Conservation (phyloP, 2,329 filamentous ascomycete species). For the Tolypocladium inflatum region DNA sequence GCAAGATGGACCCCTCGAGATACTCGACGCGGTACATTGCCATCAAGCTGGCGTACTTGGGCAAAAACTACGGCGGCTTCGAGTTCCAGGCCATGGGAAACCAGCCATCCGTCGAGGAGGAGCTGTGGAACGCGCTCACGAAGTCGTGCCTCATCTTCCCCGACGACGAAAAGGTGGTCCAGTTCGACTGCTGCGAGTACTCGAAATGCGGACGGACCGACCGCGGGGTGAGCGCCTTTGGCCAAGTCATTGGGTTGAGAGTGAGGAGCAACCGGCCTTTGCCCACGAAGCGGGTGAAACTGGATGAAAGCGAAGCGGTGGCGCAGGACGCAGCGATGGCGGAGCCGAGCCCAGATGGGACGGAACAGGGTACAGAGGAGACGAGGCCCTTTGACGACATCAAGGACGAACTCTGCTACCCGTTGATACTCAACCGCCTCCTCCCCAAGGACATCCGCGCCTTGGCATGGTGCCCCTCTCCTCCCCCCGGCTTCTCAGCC, state of each 20-base stretch:
- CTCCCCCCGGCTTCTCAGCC: constrained; percentile 73
- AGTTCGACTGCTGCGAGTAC: constrained; percentile 81
- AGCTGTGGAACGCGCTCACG: constrained; percentile 82
- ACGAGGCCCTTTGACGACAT: constrained; percentile 50
- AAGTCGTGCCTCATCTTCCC: constrained; percentile 77
- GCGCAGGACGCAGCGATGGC: constrained; percentile 6
- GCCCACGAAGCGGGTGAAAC: constrained; percentile 17
- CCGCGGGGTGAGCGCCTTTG: constrained; percentile 88
- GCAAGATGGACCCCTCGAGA: constrained; percentile 64
- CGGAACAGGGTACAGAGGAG: constrained; percentile 9
- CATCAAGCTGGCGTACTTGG: constrained; percentile 88
- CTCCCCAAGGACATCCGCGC: constrained; percentile 84
- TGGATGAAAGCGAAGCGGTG: constrained; percentile 13
- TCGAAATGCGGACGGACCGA: constrained; percentile 94
- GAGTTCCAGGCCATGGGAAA: constrained; percentile 71
- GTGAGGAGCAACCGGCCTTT: constrained; percentile 72
- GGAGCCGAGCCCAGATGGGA: background rate
- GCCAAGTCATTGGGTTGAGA: constrained; percentile 79
- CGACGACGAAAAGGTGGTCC: constrained; percentile 49
- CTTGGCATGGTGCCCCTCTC: constrained; percentile 84
- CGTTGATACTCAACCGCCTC: constrained; percentile 73
- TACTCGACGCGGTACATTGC: constrained; percentile 82
- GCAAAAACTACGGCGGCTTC: constrained; percentile 84
- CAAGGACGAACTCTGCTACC: constrained; percentile 75
- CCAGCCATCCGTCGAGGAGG: constrained; percentile 80